Percentiles rank a stretch among this genome's conserved stretches.
Evolutionary conservation across 345 rosid genomes (phyloP).

Genomic region (Eucalyptus rudis): DNA sequence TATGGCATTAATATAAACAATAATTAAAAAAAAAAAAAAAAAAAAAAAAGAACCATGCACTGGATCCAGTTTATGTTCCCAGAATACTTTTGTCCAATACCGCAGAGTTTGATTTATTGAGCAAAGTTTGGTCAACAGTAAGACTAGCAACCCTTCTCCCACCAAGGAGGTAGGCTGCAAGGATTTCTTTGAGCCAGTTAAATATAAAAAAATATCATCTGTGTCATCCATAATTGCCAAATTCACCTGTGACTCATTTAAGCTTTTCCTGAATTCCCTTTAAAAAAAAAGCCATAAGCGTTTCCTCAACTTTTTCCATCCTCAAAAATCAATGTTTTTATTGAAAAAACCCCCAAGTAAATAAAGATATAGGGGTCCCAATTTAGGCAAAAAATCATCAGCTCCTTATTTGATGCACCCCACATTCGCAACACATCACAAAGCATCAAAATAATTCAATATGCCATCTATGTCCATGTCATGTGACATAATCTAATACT

Average conservation of each 20-base stretch:
- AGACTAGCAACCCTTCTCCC: background rate
- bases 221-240: background rate
- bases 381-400: background rate
- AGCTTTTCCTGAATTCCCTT: background rate
- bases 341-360: background rate
- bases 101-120: background rate
- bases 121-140: background rate
- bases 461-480: background rate
- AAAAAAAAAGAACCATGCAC: background rate
- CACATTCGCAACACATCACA: background rate
- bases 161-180: background rate
- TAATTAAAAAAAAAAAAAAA: too few relatives aligned
- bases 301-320: background rate
- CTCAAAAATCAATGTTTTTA: background rate
- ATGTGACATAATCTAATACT: background rate
- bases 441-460: background rate
- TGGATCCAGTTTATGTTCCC: background rate
- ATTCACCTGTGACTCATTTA: background rate
- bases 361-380: background rate
- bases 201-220: background rate
- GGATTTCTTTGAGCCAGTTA: background rate
- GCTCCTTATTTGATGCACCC: background rate
- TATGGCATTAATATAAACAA: background rate
- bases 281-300: background rate
- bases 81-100: background rate